Conservation (phyloP, 169 alveolate genomes). For the Plasmodium gallinaceum region DNA sequence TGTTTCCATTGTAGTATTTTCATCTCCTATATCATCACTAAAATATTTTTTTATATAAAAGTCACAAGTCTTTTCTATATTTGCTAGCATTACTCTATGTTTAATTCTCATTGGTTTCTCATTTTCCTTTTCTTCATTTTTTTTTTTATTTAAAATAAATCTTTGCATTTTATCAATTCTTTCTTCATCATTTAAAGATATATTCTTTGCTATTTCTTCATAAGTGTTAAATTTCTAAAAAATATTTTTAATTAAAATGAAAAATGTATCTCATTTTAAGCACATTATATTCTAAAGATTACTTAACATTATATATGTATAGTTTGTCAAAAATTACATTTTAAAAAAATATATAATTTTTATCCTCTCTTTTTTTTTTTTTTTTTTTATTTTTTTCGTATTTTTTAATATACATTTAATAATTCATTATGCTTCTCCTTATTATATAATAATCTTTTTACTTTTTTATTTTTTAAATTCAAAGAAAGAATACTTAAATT, state of each 20-base stretch:
- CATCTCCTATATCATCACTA: constrained; percentile 27
- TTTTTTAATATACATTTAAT: constrained; percentile 23
- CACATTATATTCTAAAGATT: too few species aligned
- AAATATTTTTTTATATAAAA: constrained; percentile 68
- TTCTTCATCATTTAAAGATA: constrained; percentile 34
- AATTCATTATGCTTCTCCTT: constrained; percentile 51
- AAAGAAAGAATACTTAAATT: constrained; percentile 33
- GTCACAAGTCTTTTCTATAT: constrained; percentile 65
- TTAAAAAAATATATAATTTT: too few species aligned
- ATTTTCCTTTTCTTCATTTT: neutral
- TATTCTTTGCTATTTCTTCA: constrained; percentile 53
- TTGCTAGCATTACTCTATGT: constrained; percentile 39
- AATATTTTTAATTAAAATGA: too few species aligned
- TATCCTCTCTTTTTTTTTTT: neutral
- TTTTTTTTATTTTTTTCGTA: neutral
- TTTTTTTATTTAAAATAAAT: constrained; percentile 1
- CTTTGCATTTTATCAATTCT: constrained; percentile 10
- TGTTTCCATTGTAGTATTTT: neutral
- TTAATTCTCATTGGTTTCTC: constrained; percentile 46
- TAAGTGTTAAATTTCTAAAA: constrained; percentile 25
- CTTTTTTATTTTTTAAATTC: constrained; percentile 32
- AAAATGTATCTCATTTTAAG: too few species aligned
- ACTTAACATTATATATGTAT: too few species aligned
- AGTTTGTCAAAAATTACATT: too few species aligned
- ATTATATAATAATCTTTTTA: constrained; percentile 36